These are phyloP conservation scores for Mycogone perniciosa DNA, from an alignment of 2,329 filamentous ascomycete genomes.

Conservation along the genomic window DNA sequence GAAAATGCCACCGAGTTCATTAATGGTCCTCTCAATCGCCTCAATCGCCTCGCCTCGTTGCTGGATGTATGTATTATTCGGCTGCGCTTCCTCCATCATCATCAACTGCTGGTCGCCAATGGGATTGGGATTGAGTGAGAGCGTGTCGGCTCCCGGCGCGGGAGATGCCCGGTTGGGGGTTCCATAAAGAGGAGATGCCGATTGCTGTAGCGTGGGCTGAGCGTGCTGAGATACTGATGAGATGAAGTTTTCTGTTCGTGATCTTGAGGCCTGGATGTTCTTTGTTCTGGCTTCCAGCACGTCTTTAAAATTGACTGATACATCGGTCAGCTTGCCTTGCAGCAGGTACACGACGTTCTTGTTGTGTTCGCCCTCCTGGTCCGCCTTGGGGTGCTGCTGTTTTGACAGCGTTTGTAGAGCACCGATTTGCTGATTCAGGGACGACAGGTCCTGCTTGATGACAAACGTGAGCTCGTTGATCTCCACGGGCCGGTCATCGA, in stretches of 20 bases:
- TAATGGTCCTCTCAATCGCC: conserved; percentile 91
- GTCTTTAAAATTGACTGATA: conserved; percentile 94
- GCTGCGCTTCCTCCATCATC: conserved; percentile 85
- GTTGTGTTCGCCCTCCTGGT: conserved; percentile 92
- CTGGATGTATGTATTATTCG: conserved; percentile 82
- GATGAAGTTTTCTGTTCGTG: conserved; percentile 93
- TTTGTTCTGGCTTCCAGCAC: conserved; percentile 93
- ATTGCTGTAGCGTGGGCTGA: conserved; percentile 61
- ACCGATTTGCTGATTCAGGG: conserved; percentile 78
- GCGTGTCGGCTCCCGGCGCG: conserved; percentile 64
- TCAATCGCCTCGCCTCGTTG: conserved; percentile 94
- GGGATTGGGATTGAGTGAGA: conserved; percentile 66
- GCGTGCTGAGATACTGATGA: conserved; percentile 77
- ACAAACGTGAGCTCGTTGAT: conserved; percentile 96
- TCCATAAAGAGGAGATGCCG: conserved; percentile 80
- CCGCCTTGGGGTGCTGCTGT: conserved; percentile 64
- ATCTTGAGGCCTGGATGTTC: conserved; percentile 92
- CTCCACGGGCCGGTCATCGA: conserved; percentile 93
- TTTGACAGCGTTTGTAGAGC: conserved; percentile 71
- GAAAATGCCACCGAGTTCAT: conserved; percentile 84
- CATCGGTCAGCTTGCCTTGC: conserved; percentile 86
- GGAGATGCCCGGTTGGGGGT: conserved; percentile 63
- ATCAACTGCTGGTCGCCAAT: conserved; percentile 78
- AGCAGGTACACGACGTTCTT: conserved; percentile 93
- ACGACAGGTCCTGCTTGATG: conserved; percentile 93